Base-by-base conservation (phyloP, 495 filamentous ascomycete genomes). In the Penicillium nucicola region DNA sequence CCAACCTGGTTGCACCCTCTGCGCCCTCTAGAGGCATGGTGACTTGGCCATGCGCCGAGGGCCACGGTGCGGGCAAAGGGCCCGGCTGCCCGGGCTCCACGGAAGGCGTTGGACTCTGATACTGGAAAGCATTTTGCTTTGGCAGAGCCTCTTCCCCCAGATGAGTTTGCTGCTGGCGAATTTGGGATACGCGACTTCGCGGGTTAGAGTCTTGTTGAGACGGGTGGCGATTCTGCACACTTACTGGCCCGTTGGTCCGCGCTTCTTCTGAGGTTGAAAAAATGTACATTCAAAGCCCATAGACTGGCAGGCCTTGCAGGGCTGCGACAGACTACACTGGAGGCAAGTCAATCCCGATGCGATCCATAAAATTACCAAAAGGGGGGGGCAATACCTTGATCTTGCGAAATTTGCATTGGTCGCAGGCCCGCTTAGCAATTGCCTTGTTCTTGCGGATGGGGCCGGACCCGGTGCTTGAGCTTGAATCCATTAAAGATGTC, bases 231-330 rank as follows among this genome's bases (percentile, higher is more conserved):
- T 44, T 20, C 31, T 23, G 10, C 35, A 71, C 71, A 71, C 71
- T 68, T 60, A 74, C 71, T 70, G 71, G 38, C 66, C 66, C 10
- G 68, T 65, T 35, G 71, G 71, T 1, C 71, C 71, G 39, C 71
- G 60, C 50, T 72, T 72, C 53, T 72, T 74, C 55, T 74, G 71
- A 4, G 71, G 71, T 40, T 72, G 65, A 39, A 72, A 61, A 48
- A 72, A 74, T 15, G 71, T 74, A 49, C 71, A 74, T n/a, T 74
- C 68, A 55, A 74, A 72, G 31, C 68, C 68, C 63, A 71, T 68
- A 2, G 63, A 62, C 17, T 67, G 52, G 42, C 71, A 74, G 23
- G 63, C 58, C 42, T 65, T 65, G 39, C 71, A 74, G 34, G 71
- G 71, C 28, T 67, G 67, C 31, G 69, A 68, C 22, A 74, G 47